Base-by-base conservation (phyloP, 2,329 filamentous ascomycete species). In the Neofusicoccum parvum region DNA sequence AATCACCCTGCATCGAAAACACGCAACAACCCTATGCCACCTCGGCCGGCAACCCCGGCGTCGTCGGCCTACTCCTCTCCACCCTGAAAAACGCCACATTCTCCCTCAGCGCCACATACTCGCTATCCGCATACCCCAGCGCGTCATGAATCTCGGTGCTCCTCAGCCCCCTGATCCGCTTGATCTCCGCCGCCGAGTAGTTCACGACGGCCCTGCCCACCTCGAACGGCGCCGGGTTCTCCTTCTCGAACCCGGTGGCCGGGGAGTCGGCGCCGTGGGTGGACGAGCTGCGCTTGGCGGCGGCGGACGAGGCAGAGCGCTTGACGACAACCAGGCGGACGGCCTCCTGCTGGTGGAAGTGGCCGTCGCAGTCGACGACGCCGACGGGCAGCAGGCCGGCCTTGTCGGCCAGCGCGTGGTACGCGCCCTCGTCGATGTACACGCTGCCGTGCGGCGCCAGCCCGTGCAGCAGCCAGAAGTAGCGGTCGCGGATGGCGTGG, bases 381-480 rank as follows among this genome's bases (percentile, higher is more conserved):
- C 94, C 95, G 0, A 92, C 94, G 0, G 94, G 93, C 0, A 98
- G 86, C 1, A 99, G 86, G 3, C 93, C 92, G 0, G 94, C 93
- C 80, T 96, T 96, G 74, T 89, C 88, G 15, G 88, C 81, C 3
- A 98, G 85, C 0, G 94, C 95, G 39, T 85, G 83, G 79, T 93
- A 89, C 3, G 94, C 94, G 48, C 95, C 95, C n/a, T 87, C 82
- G 80, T 99, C 95, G 71, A 99, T 96, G 80, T 92, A 98, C 32
- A 99, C 76, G 2, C 90, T 96, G 14, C 95, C 95, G 73, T 96
- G 94, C 0, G 95, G 92, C 27, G 90, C 89, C 11, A 97, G 87
- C 10, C 94, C 95, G 78, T 99, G 92, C 0, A 98, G 85, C 56
- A 99, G 89, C 95, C 95, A 99, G 84, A 99, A 98, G 75, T 95